phyloP scores from a whole-genome alignment of 441 rosid genomes.

The Euphorbia schlechtendalii region DNA sequence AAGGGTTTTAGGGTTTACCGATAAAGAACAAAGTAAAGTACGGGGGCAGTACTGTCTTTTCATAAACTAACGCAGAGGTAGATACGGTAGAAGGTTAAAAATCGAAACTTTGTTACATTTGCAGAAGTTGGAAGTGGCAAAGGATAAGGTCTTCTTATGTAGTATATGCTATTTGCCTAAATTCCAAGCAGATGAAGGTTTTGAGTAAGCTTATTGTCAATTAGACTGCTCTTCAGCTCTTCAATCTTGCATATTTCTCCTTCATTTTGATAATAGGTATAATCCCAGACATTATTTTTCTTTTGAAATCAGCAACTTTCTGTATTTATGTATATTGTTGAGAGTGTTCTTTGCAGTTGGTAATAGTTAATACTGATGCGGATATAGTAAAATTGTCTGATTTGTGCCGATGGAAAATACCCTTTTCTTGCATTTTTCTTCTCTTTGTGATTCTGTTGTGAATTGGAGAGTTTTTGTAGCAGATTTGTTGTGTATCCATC shows the following conservation, averaged over 20 bases:
- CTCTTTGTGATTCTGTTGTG: not conserved
- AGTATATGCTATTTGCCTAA: not conserved
- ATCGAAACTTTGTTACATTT: not conserved
- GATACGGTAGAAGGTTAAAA: not conserved
- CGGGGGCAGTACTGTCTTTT: constrained; percentile 6
- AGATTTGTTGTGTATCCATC: not conserved
- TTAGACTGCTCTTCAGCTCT: not conserved
- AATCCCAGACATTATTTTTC: not conserved
- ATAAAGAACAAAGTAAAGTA: not conserved
- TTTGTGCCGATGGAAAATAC: not conserved
- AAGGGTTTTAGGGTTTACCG: not conserved
- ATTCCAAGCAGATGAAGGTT: not conserved
- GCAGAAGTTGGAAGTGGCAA: not conserved
- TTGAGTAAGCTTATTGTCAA: not conserved
- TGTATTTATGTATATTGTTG: not conserved
- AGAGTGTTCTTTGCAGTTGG: not conserved
- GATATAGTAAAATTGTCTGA: not conserved
- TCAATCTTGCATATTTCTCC: not conserved
- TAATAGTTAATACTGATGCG: not conserved
- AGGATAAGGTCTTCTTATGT: not conserved
- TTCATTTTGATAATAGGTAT: not conserved
- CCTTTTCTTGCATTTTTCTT: not conserved
- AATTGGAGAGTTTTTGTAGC: not conserved
- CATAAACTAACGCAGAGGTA: not conserved
- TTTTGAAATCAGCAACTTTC: not conserved